A percentile compares a stretch with the other conserved stretches of the same genome.
These are phyloP conservation scores for Fusarium anthophilum DNA, from an alignment of 2,329 filamentous ascomycete species.

Conservation along the genomic window DNA sequence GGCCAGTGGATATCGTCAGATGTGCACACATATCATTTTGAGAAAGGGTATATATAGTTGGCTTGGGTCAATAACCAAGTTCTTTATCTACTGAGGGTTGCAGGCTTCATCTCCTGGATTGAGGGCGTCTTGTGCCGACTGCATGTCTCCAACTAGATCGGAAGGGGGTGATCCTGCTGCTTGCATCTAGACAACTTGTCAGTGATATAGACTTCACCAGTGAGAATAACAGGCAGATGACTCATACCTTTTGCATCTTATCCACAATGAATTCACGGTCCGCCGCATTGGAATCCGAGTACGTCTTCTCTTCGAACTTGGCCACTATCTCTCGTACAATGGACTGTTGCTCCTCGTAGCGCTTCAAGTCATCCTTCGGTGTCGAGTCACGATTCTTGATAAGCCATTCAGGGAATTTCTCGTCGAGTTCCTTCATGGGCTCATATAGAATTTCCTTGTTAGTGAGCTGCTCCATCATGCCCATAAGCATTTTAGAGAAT, in stretches of 20 bases:
- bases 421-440: conserved; percentile 95
- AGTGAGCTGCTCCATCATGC: conserved; percentile 99
- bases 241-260: conserved; percentile 91
- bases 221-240: not conserved
- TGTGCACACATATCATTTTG: conserved; percentile 39
- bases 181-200: conserved; percentile 80
- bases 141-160: conserved; percentile 91
- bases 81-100: conserved; percentile 63
- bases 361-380: conserved; percentile 75
- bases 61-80: conserved; percentile 32
- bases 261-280: conserved; percentile 95
- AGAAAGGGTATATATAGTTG: conserved; percentile 45
- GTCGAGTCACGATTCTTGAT: conserved; percentile 75
- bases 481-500: conserved; percentile 92
- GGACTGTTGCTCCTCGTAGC: conserved; percentile 82
- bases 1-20: conserved; percentile 25
- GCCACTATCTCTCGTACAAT: conserved; percentile 87
- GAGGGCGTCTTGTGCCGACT: conserved; percentile 78
- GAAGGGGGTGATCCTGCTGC: conserved; percentile 87
- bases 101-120: conserved; percentile 70
- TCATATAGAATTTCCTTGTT: conserved; percentile 99
- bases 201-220: not conserved
- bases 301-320: conserved; percentile 85
- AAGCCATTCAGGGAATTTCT: conserved; percentile 93
- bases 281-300: conserved; percentile 81